Evolutionary conservation across 2,329 filamentous ascomycete species (phyloP), one percentile per base, ranked within the genome.

Genomic region (Cladosporium sp.): DNA sequence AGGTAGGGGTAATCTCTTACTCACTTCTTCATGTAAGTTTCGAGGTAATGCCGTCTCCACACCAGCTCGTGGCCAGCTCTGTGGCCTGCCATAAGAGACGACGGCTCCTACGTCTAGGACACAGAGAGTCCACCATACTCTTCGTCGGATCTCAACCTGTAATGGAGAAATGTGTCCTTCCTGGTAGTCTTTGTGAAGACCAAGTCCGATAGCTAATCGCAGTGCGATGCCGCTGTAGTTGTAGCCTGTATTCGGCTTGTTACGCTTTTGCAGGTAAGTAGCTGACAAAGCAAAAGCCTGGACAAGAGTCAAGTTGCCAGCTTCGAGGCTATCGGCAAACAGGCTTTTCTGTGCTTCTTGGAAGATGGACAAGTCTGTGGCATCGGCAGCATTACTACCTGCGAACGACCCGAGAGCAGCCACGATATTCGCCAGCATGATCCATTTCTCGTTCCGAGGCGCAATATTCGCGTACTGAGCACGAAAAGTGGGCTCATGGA

Each of bases 221-320:
- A 76, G 73, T 0, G 80, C 80, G 17, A 82, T 72, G 0, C 80
- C 80, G n/a, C 80, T 72, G 54, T 79, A 79, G 61, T 80, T 81
- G 61, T 79, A 81, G 1, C 78, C 78, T 0, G 78, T 79, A 60
- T 82, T 82, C 3, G 79, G 79, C 38, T 77, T 75, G 63, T 82
- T 76, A 30, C 76, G 70, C 63, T 81, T 82, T 63, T 81, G 80
- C 3, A 80, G 70, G 63, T 82, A 82, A 50, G 81, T 81, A 0
- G 74, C 75, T 52, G 64, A 59, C 14, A 65, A 38, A 1, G 61
- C 34, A 14, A 64, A 61, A 15, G 61, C 58, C 28, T 65, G 62
- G 11, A 65, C 62, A 7, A 56, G 20, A 0, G 54, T 56, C 40
- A 56, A 20, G n/a, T 56, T 56, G 15, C 54, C 54, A 15, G 42